Conservation (phyloP, 2,329 filamentous ascomycete genomes). For the Phaeosphaeriaceae sp. region DNA sequence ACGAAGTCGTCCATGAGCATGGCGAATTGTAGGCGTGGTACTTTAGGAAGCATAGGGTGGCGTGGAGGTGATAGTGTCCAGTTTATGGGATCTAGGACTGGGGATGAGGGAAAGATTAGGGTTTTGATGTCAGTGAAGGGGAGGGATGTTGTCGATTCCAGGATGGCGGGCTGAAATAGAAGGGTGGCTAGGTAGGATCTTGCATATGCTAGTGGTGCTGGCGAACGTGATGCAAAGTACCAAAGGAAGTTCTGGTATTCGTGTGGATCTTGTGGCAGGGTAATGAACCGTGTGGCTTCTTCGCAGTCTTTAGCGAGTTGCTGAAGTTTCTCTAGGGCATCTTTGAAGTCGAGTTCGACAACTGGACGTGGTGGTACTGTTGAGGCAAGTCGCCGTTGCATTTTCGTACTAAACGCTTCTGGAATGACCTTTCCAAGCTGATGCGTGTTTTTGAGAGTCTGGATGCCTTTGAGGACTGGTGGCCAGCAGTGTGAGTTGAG, state of each 20-base stretch:
- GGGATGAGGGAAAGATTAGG: constrained; percentile 73
- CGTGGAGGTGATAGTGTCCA: constrained; percentile 70
- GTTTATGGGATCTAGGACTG: constrained; percentile 74
- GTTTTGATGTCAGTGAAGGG: constrained; percentile 83
- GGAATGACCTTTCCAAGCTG: constrained; percentile 69
- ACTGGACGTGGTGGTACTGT: constrained; percentile 93
- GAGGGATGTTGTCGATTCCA: constrained; percentile 72
- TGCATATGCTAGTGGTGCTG: constrained; percentile 83
- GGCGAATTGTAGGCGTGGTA: constrained; percentile 76
- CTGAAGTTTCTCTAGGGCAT: constrained; percentile 72
- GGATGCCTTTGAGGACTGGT: constrained; percentile 52
- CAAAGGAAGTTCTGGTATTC: constrained; percentile 69
- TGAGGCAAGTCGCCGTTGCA: constrained; percentile 90
- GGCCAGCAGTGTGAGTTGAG: constrained; percentile 44
- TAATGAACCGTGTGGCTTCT: constrained; percentile 55
- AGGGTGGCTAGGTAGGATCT: constrained; percentile 79
- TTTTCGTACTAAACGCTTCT: constrained; percentile 85
- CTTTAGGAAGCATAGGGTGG: constrained; percentile 61
- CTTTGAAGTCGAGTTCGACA: constrained; percentile 74
- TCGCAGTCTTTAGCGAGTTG: constrained; percentile 75
- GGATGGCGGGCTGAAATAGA: constrained; percentile 70
- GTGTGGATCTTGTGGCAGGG: constrained; percentile 36
- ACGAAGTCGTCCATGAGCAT: constrained; percentile 70
- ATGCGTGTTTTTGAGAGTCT: constrained; percentile 65
- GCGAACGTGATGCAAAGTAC: constrained; percentile 77